Evolutionary conservation across 1,284 basidiomycete species (phyloP).

Genomic region (Boletus sp.): DNA sequence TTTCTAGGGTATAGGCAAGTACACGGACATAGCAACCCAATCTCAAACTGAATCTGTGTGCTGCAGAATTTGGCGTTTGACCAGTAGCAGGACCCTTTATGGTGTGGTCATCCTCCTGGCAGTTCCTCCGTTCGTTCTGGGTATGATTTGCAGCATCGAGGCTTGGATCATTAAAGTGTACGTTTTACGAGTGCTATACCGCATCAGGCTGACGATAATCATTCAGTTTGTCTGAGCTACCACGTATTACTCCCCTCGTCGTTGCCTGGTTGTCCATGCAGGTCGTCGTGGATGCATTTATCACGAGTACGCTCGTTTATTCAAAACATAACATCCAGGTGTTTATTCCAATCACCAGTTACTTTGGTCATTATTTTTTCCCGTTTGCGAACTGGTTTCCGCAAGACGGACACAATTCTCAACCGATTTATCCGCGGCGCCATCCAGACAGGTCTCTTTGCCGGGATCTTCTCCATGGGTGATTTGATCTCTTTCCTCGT

Average conservation of each 20-base stretch:
- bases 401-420: slow-evolving; percentile 43
- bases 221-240: slow-evolving; percentile 27
- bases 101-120: slow-evolving; percentile 35
- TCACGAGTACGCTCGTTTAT: slow-evolving; percentile 35
- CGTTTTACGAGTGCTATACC: slow-evolving; percentile 11
- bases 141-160: slow-evolving; percentile 36
- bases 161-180: slow-evolving; percentile 40
- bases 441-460: slow-evolving; percentile 47
- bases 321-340: not conserved
- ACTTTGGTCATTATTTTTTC: slow-evolving; percentile 36
- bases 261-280: slow-evolving; percentile 43
- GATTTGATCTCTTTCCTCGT: slow-evolving; percentile 42
- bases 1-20: slow-evolving; percentile 12
- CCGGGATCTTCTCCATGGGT: slow-evolving; percentile 42
- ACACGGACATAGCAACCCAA: too few relatives aligned
- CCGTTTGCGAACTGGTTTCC: slow-evolving; percentile 45
- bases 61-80: slow-evolving; percentile 33
- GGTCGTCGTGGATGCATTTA: slow-evolving; percentile 38
- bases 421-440: slow-evolving; percentile 46
- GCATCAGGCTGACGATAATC: not conserved
- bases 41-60: slow-evolving; percentile 4
- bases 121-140: slow-evolving; percentile 37
- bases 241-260: slow-evolving; percentile 30
- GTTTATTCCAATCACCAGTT: slow-evolving; percentile 14
- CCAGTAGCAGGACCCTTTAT: slow-evolving; percentile 34